phyloP scores from a whole-genome alignment of 176 grass and related monocot species.

The Eremochloa ophiuroides region DNA sequence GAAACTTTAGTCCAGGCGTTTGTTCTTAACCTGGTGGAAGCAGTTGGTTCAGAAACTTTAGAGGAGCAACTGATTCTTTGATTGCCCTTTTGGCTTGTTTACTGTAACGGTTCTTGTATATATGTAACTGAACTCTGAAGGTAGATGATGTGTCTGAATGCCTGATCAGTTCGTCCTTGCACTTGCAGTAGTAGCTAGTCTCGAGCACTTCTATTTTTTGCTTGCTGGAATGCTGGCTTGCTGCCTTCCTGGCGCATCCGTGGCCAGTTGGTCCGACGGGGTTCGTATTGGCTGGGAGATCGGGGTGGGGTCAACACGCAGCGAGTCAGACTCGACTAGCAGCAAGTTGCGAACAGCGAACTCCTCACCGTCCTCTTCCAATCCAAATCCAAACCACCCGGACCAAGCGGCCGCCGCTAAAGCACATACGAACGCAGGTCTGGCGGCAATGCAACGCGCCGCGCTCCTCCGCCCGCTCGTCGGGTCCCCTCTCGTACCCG shows the following conservation, averaged over 20 bases:
- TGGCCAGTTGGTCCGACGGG: not conserved
- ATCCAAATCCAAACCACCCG: conserved; percentile 33
- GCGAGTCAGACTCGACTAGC: not conserved
- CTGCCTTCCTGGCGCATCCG: not conserved
- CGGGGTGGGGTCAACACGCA: not conserved
- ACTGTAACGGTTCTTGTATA: not conserved
- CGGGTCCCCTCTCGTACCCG: not conserved
- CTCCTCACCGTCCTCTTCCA: conserved; percentile 22
- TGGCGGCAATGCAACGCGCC: conserved; percentile 16
- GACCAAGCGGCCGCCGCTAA: not conserved
- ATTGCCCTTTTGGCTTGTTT: not conserved
- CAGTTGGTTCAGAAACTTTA: not conserved
- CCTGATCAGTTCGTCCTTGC: not conserved
- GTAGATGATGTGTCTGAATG: not conserved
- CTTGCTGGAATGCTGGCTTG: not conserved
- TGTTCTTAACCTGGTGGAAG: not conserved
- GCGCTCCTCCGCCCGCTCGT: conserved; percentile 43
- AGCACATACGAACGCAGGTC: not conserved
- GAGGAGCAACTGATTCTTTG: not conserved
- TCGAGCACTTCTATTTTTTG: not conserved
- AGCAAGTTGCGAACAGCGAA: not conserved
- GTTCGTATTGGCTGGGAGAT: not conserved
- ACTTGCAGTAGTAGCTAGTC: not conserved
- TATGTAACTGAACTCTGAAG: not conserved
- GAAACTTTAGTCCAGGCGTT: too few species aligned